phyloP scores from a whole-genome alignment of 306 rosid genomes.

The Vigna unguiculata region DNA sequence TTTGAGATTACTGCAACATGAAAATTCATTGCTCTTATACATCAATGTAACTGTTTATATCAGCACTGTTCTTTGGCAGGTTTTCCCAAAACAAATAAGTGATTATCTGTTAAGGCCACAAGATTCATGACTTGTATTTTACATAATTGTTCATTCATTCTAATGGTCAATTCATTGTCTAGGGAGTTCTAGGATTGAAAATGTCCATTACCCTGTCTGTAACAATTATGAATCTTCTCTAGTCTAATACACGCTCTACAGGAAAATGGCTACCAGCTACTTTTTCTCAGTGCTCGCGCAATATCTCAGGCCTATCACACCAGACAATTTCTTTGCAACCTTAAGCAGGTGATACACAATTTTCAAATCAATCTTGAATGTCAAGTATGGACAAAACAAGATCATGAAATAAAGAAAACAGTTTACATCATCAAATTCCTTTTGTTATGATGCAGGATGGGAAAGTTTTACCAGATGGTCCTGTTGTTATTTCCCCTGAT shows the following conservation, averaged over 20 bases:
- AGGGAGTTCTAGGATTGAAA: constrained; percentile 26
- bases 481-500: constrained; percentile 95
- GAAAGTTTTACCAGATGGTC: constrained; percentile 95
- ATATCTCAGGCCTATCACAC: constrained; percentile 93
- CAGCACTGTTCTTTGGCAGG: constrained; percentile 26
- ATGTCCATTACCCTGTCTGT: constrained; percentile 29
- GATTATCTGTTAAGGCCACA: constrained; percentile 41
- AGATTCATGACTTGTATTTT: constrained; percentile 16
- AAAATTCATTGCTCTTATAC: constrained; percentile 16
- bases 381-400: constrained; percentile 48
- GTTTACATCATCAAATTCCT: constrained; percentile 52
- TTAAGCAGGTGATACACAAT: constrained; percentile 76
- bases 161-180: constrained; percentile 24
- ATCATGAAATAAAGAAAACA: not conserved
- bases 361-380: constrained; percentile 35
- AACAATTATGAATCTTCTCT: constrained; percentile 15
- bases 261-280: constrained; percentile 93
- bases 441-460: constrained; percentile 70
- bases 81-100: constrained; percentile 25
- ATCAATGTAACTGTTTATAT: not conserved
- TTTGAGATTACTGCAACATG: constrained; percentile 25
- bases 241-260: constrained; percentile 51
- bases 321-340: constrained; percentile 85
- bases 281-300: constrained; percentile 96
- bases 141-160: not conserved